These are phyloP conservation scores for Globisporangium lucens DNA, from an alignment of 352 stramenopile species.

Conservation along the genomic window DNA sequence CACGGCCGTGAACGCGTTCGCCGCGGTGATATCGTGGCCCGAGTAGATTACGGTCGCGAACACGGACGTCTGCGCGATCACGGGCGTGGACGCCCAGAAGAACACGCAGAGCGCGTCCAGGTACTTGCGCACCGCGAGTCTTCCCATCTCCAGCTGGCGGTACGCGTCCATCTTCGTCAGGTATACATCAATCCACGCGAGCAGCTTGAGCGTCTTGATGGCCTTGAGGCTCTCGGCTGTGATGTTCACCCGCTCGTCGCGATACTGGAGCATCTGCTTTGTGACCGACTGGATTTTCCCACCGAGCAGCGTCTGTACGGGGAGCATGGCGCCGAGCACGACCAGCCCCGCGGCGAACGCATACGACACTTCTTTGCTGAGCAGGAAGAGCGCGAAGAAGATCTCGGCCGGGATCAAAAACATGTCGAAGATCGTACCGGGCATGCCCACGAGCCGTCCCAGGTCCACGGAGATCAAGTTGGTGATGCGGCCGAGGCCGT, in stretches of 20 bases:
- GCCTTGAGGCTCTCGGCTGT: conserved; percentile 63
- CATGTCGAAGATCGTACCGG: conserved; percentile 73
- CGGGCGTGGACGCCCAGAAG: conserved; percentile 87
- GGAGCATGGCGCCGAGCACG: conserved; percentile 79
- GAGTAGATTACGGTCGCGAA: conserved; percentile 76
- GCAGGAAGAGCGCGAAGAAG: conserved; percentile 61
- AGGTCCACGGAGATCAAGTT: conserved; percentile 83
- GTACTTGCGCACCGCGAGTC: conserved; percentile 81
- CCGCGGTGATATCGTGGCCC: conserved; percentile 67
- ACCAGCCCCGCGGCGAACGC: conserved; percentile 80
- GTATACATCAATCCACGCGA: conserved; percentile 58
- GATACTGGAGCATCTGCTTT: conserved; percentile 66
- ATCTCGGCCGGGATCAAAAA: conserved; percentile 78
- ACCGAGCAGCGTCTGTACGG: conserved; percentile 76
- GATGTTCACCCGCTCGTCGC: conserved; percentile 71
- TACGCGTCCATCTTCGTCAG: conserved; percentile 45
- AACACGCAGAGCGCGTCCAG: conserved; percentile 89
- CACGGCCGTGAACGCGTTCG: conserved; percentile 82
- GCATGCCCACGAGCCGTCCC: conserved; percentile 66
- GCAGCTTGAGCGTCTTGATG: conserved; percentile 78
- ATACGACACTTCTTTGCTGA: conserved; percentile 78
- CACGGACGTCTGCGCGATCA: conserved; percentile 83
- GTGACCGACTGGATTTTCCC: conserved; percentile 78
- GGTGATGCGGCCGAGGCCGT: conserved; percentile 62
- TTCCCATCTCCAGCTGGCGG: conserved; percentile 61